Evolutionary conservation across 352 stramenopile genomes (phyloP).

Genomic region (Pythium sukuiense): DNA sequence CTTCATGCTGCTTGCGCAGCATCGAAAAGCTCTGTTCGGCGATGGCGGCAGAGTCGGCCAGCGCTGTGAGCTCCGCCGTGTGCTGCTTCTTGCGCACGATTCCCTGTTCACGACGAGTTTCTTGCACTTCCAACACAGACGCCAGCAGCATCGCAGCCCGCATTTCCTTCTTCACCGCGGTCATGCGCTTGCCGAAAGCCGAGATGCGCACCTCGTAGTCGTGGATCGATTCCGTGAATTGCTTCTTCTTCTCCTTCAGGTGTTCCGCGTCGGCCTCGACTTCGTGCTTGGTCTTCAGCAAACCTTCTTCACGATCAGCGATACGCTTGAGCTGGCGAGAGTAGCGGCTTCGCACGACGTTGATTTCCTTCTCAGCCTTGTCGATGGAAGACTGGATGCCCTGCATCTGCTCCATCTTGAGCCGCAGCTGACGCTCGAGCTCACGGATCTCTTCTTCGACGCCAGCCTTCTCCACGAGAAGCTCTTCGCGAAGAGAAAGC

Average conservation of each 20-base stretch:
- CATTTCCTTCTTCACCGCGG: constrained; percentile 66
- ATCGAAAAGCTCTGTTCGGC: constrained; percentile 78
- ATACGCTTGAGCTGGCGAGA: constrained; percentile 81
- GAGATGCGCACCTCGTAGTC: constrained; percentile 51
- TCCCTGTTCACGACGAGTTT: constrained; percentile 62
- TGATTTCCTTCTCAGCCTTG: constrained; percentile 73
- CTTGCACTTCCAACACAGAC: constrained; percentile 70
- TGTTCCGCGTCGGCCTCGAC: constrained; percentile 69
- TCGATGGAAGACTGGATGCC: constrained; percentile 70
- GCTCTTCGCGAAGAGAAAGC: constrained; percentile 44
- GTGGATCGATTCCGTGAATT: constrained; percentile 56
- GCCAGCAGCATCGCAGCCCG: constrained; percentile 59
- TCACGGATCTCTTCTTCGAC: constrained; percentile 77
- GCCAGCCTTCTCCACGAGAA: constrained; percentile 55
- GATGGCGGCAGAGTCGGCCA: constrained; percentile 67
- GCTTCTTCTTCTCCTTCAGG: constrained; percentile 50
- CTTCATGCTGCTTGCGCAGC: constrained; percentile 71
- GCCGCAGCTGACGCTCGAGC: constrained; percentile 63
- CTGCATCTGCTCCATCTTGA: constrained; percentile 55
- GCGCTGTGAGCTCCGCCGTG: constrained; percentile 60
- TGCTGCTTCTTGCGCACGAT: constrained; percentile 77
- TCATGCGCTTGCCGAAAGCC: constrained; percentile 63
- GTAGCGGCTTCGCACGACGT: constrained; percentile 70
- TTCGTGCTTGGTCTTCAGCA: constrained; percentile 72
- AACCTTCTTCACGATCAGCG: constrained; percentile 66